These are phyloP conservation scores for Pseudofabraea citricarpa DNA, from an alignment of 2,329 filamentous ascomycete species.

Conservation along the genomic window DNA sequence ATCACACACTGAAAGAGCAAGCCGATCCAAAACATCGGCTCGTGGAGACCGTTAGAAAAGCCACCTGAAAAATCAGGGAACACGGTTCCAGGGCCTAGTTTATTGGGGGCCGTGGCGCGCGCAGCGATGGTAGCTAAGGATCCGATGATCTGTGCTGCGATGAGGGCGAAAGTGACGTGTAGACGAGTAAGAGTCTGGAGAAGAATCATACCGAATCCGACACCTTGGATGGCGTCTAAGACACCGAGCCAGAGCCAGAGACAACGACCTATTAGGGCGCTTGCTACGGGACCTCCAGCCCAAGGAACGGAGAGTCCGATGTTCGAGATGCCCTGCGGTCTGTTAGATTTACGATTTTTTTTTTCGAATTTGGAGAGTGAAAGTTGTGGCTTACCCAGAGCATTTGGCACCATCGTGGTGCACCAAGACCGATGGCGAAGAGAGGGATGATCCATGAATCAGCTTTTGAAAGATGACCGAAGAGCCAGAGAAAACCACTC, in stretches of 20 bases:
- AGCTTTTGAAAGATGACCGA: conserved; percentile 50
- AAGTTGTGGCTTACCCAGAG: conserved; percentile 45
- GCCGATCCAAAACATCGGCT: conserved; percentile 57
- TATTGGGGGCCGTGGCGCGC: conserved; percentile 54
- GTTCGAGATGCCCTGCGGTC: conserved; percentile 42
- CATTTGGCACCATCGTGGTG: conserved; percentile 63
- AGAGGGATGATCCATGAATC: conserved; percentile 65
- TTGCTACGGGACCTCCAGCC: conserved; percentile 48
- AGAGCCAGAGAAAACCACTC: conserved; percentile 44
- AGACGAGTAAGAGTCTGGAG: conserved; percentile 60
- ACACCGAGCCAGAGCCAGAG: conserved; percentile 66
- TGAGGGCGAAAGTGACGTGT: conserved; percentile 58
- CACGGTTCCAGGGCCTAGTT: conserved; percentile 54
- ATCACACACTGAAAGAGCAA: conserved; percentile 52
- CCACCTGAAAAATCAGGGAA: conserved; percentile 56
- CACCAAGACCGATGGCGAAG: conserved; percentile 61
- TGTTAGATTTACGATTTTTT: background rate
- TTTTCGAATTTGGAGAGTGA: background rate
- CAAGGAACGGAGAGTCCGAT: conserved; percentile 60
- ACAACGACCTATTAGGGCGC: conserved; percentile 50
- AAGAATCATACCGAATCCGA: conserved; percentile 65
- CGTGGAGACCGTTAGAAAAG: conserved; percentile 38
- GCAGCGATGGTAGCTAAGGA: conserved; percentile 58
- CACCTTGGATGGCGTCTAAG: conserved; percentile 59
- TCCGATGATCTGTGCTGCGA: conserved; percentile 57